Base-by-base conservation (phyloP, 1,284 basidiomycete species). In the Neolentinus lepideus region DNA sequence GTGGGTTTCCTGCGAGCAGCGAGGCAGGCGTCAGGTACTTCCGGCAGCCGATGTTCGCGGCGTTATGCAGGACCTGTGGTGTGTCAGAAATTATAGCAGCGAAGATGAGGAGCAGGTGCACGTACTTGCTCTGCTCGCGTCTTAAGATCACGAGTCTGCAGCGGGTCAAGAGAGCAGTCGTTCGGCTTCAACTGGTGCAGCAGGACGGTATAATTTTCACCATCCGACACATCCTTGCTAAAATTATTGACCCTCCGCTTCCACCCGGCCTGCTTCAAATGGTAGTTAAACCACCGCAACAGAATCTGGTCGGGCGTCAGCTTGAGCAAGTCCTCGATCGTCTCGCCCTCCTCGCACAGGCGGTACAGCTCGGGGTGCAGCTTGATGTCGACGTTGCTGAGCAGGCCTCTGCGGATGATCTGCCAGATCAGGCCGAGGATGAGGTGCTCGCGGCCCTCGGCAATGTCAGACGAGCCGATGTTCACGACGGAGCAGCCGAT, bases 381-480 rank as follows among this genome's bases (percentile, higher is more conserved):
- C 79, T 98, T 98, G 79, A 99, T 94, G 69, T 98, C 95, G 59
- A 99, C 93, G 71, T 97, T 95, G 48, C 85, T 85, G 58, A 99
- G 84, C 63, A 99, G 75, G 65, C 97, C 97, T 58, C 92, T 81
- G 53, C 96, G 84, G 64, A 99, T 99, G 74, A 99, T 84, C 74
- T 99, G 96, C 96, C 96, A 99, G 67, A 99, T 98, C 60, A 99
- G 78, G 35, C 97, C 96, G n/a, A 99, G 84, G 60, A 99, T 98
- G 51, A 99, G 81, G 73, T 98, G 96, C 70, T 99, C 96, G 57
- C 92, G 80, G 8, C 96, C 95, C 60, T 98, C 95, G 50, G 93
- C 84, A 57, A 99, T 77, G 73, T 99, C 96, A 21, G 85, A 81
- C 0, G 96, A 90, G 35, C 97, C 96, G 62, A 99, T 98, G 75